Evolutionary conservation across 2,329 filamentous ascomycete species (phyloP).

Genomic region (Ophiostoma triangulosporum): DNA sequence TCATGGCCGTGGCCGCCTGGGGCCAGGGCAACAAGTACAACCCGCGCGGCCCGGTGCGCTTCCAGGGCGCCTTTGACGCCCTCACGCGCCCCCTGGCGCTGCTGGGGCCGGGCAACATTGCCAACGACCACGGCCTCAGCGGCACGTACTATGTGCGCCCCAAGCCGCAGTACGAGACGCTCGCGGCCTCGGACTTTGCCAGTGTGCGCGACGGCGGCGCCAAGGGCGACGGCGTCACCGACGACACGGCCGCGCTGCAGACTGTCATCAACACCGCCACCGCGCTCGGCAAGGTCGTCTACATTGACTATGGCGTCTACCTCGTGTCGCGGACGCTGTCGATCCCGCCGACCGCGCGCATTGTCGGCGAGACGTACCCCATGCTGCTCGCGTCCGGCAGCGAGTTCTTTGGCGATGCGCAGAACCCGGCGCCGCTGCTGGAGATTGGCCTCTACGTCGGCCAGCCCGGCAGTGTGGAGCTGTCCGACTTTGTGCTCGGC

Average conservation of each 20-base stretch:
- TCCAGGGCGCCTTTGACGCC: slow-evolving; percentile 34
- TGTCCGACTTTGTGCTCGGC: slow-evolving; percentile 58
- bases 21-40: slow-evolving; percentile 55
- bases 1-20: slow-evolving; percentile 47
- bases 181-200: slow-evolving; percentile 45
- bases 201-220: slow-evolving; percentile 23
- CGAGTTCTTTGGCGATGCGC: slow-evolving; percentile 40
- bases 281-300: slow-evolving; percentile 34
- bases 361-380: slow-evolving; percentile 43
- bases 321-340: slow-evolving; percentile 32
- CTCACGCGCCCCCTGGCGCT: slow-evolving; percentile 39
- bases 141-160: slow-evolving; percentile 44
- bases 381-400: slow-evolving; percentile 13
- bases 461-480: slow-evolving; percentile 50
- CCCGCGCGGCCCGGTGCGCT: slow-evolving; percentile 23
- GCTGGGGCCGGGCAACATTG: slow-evolving; percentile 19
- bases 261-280: slow-evolving; percentile 38
- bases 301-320: slow-evolving; percentile 44
- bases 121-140: neutral
- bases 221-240: slow-evolving; percentile 39
- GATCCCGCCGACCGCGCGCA: slow-evolving; percentile 30
- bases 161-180: slow-evolving; percentile 57
- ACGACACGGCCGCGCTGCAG: slow-evolving; percentile 48
- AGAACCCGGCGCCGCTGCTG: slow-evolving; percentile 48
- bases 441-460: slow-evolving; percentile 43